Evolutionary conservation across 495 filamentous ascomycete species (phyloP), one percentile per base, ranked within the genome.

Genomic region (Penicillium daleae): DNA sequence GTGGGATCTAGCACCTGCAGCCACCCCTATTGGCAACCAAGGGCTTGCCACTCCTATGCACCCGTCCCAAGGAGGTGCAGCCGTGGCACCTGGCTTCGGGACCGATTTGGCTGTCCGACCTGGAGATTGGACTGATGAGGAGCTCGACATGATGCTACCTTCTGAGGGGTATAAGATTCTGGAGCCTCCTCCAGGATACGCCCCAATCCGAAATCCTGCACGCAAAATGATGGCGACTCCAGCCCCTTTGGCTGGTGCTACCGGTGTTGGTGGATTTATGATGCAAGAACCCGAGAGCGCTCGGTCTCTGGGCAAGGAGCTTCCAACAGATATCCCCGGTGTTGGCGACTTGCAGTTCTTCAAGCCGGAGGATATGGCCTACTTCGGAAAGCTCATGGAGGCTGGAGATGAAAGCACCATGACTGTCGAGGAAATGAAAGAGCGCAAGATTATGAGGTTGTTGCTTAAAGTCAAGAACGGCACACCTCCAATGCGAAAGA

Each of bases 391-490:
- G 81, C 83, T 99, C 22, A 92, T 96, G 48, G 96, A 98, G 72
- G 92, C 90, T 17, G 87, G 88, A n/a, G 92, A 99, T 70, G 96
- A 99, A 72, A 93, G 92, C 65, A 82, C 87, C 37, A 87, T 99
- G 80, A 91, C 86, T 42, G 92, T 98, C 13, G 96, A 99, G 27
- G 95, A 98, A 71, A 79, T 99, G 61, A 98, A 97, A 74, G 93
- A 99, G 78, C 84, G 96, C 48, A 99, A 99, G 78, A 99, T 99
- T 71, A 97, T 98, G 94, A 82, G 96, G 56, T 83, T 99, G 49
- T 81, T 99, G 40, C 81, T 99, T 57, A 99, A 98, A 78, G 94
- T 99, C 80, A 99, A 99, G 86, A 99, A 99, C 74, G 96, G 96
- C 61, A 98, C 96, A 32, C 96, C 96, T 51, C 93, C 96, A 3